These are phyloP conservation scores for Hymenoscyphus albidus DNA, from an alignment of 2,329 filamentous ascomycete genomes.

Conservation along the genomic window DNA sequence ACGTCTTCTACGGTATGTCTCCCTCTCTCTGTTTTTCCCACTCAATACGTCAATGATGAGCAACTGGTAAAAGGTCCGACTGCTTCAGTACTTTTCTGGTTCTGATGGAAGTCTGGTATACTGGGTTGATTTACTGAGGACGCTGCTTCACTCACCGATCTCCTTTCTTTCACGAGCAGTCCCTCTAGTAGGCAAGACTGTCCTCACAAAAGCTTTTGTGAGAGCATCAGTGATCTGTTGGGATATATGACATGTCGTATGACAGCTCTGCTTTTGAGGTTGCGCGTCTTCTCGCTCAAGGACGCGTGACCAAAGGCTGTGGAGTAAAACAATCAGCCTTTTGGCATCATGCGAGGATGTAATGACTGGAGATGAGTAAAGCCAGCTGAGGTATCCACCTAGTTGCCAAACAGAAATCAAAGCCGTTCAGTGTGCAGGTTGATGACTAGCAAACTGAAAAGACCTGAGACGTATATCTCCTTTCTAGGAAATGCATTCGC, in stretches of 20 bases:
- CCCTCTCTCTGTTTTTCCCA: not conserved
- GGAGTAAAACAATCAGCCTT: slow-evolving; percentile 42
- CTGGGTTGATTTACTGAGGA: slow-evolving; percentile 24
- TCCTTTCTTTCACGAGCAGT: slow-evolving; percentile 24
- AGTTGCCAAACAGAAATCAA: slow-evolving; percentile 21
- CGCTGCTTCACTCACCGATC: slow-evolving; percentile 16
- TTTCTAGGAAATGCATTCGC: not conserved
- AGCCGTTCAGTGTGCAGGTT: slow-evolving; percentile 36
- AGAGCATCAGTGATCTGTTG: slow-evolving; percentile 28
- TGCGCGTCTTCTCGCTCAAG: slow-evolving; percentile 43
- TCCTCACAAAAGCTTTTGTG: slow-evolving; percentile 28
- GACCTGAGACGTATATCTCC: slow-evolving; percentile 56
- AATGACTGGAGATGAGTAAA: slow-evolving; percentile 9
- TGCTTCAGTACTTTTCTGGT: slow-evolving; percentile 45
- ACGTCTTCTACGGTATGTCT: slow-evolving; percentile 4
- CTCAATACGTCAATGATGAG: slow-evolving; percentile 46
- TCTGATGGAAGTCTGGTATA: slow-evolving; percentile 32
- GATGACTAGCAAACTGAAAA: slow-evolving; percentile 63
- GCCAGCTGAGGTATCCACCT: slow-evolving; percentile 21
- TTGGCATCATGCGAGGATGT: slow-evolving; percentile 9
- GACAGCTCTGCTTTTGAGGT: slow-evolving; percentile 50
- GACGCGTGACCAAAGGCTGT: slow-evolving; percentile 57
- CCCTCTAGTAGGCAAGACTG: slow-evolving; percentile 32
- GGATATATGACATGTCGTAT: slow-evolving; percentile 31
- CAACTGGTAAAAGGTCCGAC: slow-evolving; percentile 64